Evolutionary conservation across 148 eudicot species (phyloP), one percentile per base, ranked within the genome.

Genomic region (Cornus suecica): DNA sequence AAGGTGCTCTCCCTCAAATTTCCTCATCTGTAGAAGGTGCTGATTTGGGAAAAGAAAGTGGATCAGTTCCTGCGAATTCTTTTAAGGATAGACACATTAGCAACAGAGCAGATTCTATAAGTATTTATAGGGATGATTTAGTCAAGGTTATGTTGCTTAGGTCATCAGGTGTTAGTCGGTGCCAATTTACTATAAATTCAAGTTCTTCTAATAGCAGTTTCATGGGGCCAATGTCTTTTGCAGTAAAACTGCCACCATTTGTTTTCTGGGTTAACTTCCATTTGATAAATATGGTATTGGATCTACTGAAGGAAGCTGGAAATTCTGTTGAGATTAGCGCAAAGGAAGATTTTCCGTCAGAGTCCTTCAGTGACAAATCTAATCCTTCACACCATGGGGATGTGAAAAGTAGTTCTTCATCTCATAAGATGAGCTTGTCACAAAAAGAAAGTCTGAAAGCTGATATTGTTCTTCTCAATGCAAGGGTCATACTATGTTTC

Each of bases 241-340:
- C 97, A 22, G 72, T 95, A 26, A 80, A 93, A 83, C 83, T 95
- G 79, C 94, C 99, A 18, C 89, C 88, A 42, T 80, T 91, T 63
- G 76, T 85, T 77, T 87, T 86, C 75, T 95, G 97, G 97, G 74
- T 86, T 75, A 85, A 90, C 75, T 73, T 88, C 68, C 81, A 82
- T 65, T 77, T 90, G 69, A 70, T 93, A 24, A 77, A 76, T 28
- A 60, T 56, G 80, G 42, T 84, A 48, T 23, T 83, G 69, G 86
- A 82, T 74, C 74, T 88, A 69, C 66, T 88, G 75, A 80, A 81
- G 72, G 76, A 81, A 76, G 68, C 86, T 71, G 81, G 56, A 72
- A 78, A 80, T 77, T 86, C 84, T 77, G 31, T 79, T 69, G 80
- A 75, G 60, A 52, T 69, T 71, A 69, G 77, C 34, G 11, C 72